Evolutionary conservation across 176 grass and related monocot species (phyloP).

Genomic region (Avena sativa): DNA sequence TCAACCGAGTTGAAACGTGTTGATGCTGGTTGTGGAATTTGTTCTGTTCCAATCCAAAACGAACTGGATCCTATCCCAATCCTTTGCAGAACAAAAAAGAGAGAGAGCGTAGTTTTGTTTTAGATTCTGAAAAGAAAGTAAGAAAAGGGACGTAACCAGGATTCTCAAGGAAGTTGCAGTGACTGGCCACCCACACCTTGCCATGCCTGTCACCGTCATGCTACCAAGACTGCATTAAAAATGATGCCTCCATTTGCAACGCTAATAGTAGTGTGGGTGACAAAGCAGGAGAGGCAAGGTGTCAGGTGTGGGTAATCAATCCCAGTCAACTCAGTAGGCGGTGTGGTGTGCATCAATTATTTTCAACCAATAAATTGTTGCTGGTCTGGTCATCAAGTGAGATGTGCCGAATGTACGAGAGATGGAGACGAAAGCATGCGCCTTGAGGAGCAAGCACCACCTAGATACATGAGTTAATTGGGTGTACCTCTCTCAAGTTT

Average conservation of each 20-base stretch:
- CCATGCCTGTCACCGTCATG: slow-evolving; percentile 33
- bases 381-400: neutral
- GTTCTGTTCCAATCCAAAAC: slow-evolving; percentile 1
- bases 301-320: neutral
- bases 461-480: neutral
- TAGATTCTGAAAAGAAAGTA: neutral
- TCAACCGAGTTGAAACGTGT: neutral
- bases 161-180: neutral
- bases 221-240: slow-evolving; percentile 42
- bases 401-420: neutral
- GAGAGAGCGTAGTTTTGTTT: neutral
- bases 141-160: neutral
- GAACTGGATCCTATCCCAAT: neutral
- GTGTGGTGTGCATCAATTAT: neutral
- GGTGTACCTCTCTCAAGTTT: neutral
- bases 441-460: neutral
- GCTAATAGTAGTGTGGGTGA: slow-evolving; percentile 5
- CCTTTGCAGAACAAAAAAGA: neutral
- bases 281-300: neutral
- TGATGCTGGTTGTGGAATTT: neutral
- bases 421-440: neutral
- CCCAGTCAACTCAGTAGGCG: slow-evolving; percentile 3
- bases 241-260: slow-evolving; percentile 31
- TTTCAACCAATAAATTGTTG: slow-evolving; percentile 10
- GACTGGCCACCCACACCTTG: slow-evolving; percentile 38